phyloP scores from a whole-genome alignment of 495 filamentous ascomycete species.

The Pseudomonodictys pantanalensis region DNA sequence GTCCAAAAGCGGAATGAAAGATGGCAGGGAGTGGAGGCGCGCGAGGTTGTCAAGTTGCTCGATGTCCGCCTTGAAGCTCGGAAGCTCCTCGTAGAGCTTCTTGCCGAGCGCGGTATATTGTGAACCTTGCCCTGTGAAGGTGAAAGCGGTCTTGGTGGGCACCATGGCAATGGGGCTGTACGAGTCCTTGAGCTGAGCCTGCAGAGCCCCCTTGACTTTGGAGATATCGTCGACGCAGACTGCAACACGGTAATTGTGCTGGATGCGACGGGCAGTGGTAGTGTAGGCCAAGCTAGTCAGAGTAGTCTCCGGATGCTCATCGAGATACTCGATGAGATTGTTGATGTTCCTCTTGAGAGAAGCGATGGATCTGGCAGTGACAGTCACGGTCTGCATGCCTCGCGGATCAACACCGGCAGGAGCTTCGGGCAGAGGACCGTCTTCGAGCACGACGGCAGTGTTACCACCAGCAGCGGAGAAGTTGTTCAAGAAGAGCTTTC shows the following conservation, averaged over 20 bases:
- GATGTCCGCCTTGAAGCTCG: constrained; percentile 67
- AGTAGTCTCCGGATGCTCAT: constrained; percentile 47
- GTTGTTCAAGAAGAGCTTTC: constrained; percentile 58
- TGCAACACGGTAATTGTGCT: constrained; percentile 47
- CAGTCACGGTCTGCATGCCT: constrained; percentile 48
- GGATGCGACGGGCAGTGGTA: constrained; percentile 46
- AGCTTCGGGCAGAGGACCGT: constrained; percentile 46
- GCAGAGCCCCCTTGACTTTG: constrained; percentile 42
- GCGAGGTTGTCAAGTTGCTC: constrained; percentile 67
- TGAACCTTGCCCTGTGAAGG: constrained; percentile 53
- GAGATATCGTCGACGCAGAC: constrained; percentile 41
- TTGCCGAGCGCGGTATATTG: constrained; percentile 65
- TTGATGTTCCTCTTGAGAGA: constrained; percentile 56
- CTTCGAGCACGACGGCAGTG: constrained; percentile 52
- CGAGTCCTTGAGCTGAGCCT: constrained; percentile 42
- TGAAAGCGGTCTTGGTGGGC: constrained; percentile 50
- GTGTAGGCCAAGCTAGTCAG: constrained; percentile 46
- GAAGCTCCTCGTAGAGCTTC: constrained; percentile 63
- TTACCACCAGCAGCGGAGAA: constrained; percentile 47
- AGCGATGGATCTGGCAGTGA: constrained; percentile 54
- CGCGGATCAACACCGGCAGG: constrained; percentile 54
- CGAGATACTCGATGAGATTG: constrained; percentile 51
- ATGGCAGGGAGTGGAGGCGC: constrained; percentile 66
- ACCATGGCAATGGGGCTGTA: constrained; percentile 48
- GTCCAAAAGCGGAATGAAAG: constrained; percentile 65